Percentiles rank a stretch among this genome's conserved stretches.
Conservation (phyloP, 148 eudicot genomes). For the Hydrangea macrophylla region DNA sequence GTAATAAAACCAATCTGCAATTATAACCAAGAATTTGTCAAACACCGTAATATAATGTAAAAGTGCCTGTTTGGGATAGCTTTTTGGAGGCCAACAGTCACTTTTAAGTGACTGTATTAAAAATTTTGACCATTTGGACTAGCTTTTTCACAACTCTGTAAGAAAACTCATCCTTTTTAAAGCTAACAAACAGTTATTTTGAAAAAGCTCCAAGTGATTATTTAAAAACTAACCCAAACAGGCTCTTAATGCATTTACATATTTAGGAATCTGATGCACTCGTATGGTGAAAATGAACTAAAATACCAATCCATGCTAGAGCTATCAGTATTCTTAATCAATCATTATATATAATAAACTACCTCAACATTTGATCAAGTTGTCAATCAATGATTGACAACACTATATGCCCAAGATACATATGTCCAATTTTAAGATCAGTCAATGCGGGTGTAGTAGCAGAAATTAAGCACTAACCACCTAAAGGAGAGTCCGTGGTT, state of each 20-base stretch:
- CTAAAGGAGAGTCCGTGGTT: slow-evolving; percentile 88
- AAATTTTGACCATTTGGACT: too few species aligned
- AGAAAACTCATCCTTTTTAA: too few species aligned
- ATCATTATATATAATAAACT: background rate
- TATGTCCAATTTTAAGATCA: background rate
- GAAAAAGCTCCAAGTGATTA: background rate
- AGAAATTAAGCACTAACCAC: slow-evolving; percentile 65
- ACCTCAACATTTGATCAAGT: background rate
- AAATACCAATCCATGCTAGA: too few species aligned
- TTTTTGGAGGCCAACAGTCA: too few species aligned
- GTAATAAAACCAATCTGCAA: slow-evolving; percentile 97
- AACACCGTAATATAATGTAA: background rate
- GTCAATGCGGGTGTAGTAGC: background rate
- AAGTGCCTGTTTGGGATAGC: too few species aligned
- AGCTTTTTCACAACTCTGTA: too few species aligned
- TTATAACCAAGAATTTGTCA: slow-evolving; percentile 11
- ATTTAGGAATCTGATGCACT: background rate
- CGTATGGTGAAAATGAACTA: too few species aligned
- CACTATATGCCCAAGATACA: background rate
- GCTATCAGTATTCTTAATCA: too few species aligned
- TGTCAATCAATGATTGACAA: background rate
- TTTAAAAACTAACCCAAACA: too few species aligned
- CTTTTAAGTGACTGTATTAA: too few species aligned
- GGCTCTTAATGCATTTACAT: too few species aligned
- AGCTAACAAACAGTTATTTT: background rate